Percentiles rank a stretch among this genome's conserved stretches.
Evolutionary conservation across 1,139 yeast genomes (phyloP).

Genomic region (Saccharomyces hybrid): DNA sequence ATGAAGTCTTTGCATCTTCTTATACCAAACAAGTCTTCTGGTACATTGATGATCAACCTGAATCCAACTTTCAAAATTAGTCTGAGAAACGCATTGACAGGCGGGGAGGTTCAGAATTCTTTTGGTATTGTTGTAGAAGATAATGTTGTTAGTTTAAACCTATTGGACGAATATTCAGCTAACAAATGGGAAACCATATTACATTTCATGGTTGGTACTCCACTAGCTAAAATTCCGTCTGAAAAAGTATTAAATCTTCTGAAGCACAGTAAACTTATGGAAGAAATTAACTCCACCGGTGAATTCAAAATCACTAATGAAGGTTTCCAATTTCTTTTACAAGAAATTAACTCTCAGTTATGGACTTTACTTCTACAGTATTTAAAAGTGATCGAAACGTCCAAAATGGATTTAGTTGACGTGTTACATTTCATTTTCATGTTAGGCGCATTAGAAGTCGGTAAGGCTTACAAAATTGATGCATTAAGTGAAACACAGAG

Average conservation of each 20-base stretch:
- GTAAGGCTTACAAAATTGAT: constrained; percentile 70
- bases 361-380: constrained; percentile 90
- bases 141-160: constrained; percentile 45
- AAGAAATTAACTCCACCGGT: constrained; percentile 41
- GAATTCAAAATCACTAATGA: constrained; percentile 70
- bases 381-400: constrained; percentile 70
- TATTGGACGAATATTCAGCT: constrained; percentile 73
- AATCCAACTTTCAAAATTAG: constrained; percentile 69
- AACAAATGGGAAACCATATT: constrained; percentile 90
- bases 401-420: constrained; percentile 93
- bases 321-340: constrained; percentile 89
- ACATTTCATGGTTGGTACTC: constrained; percentile 96
- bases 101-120: constrained; percentile 44
- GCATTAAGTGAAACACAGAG: constrained; percentile 74
- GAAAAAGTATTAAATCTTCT: constrained; percentile 57
- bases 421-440: constrained; percentile 87
- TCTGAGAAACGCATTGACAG: constrained; percentile 77
- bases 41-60: constrained; percentile 37
- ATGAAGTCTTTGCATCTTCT: constrained; percentile 69
- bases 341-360: constrained; percentile 87
- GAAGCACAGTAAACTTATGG: constrained; percentile 81
- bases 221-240: constrained; percentile 56
- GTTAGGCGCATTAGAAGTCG: constrained; percentile 85
- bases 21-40: constrained; percentile 41
- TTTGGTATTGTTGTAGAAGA: constrained; percentile 50